Conservation (phyloP, 2,329 filamentous ascomycete genomes). For the Didymella arachidicola region DNA sequence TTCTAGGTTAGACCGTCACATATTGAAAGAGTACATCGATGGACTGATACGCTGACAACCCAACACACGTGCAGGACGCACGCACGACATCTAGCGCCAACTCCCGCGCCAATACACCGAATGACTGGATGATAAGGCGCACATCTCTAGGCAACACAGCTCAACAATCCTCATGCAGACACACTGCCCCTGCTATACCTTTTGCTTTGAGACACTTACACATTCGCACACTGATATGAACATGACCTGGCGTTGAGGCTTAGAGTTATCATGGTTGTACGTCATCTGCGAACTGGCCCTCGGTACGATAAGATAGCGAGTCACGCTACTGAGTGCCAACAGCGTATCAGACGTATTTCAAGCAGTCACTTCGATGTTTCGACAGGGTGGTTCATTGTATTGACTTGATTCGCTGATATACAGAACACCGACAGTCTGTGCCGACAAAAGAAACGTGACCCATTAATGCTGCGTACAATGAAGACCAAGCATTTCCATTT, state of each 20-base stretch:
- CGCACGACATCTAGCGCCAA: slow-evolving; percentile 32
- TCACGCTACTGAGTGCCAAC: not conserved
- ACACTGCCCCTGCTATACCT: slow-evolving; percentile 11
- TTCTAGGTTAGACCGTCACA: slow-evolving; percentile 37
- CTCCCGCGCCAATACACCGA: slow-evolving; percentile 6
- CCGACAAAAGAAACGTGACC: slow-evolving; percentile 20
- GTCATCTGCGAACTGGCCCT: slow-evolving; percentile 16
- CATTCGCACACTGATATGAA: slow-evolving; percentile 4
- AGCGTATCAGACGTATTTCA: not conserved
- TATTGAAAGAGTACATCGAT: slow-evolving; percentile 41
- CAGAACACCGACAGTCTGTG: slow-evolving; percentile 20
- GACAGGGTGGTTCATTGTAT: slow-evolving; percentile 12
- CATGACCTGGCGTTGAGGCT: slow-evolving; percentile 3
- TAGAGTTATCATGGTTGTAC: slow-evolving; percentile 16
- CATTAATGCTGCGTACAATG: slow-evolving; percentile 27
- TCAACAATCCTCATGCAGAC: slow-evolving; percentile 23
- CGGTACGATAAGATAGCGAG: slow-evolving; percentile 23
- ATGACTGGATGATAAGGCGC: slow-evolving; percentile 19
- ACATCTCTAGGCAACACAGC: slow-evolving; percentile 21
- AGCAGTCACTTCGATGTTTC: not conserved
- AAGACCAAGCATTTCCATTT: slow-evolving; percentile 28
- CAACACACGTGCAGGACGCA: slow-evolving; percentile 18
- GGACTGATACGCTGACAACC: slow-evolving; percentile 41
- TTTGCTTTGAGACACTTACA: not conserved
- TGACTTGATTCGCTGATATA: slow-evolving; percentile 29